phyloP scores from a whole-genome alignment of 805 yeast genomes.

The Debaryomyces tyrocola region DNA sequence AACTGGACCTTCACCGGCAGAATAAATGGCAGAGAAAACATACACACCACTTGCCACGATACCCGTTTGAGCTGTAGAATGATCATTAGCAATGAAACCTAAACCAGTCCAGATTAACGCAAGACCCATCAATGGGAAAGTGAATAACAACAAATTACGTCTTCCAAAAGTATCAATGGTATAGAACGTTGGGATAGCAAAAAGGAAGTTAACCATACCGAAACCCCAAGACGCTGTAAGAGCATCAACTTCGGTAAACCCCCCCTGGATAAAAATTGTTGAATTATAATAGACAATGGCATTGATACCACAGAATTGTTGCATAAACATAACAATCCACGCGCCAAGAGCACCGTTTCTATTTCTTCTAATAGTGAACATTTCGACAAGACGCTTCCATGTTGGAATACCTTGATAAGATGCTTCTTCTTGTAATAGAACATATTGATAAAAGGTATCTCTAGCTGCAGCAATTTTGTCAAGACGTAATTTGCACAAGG shows the following conservation, averaged over 20 bases:
- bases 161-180: slow-evolving; percentile 80
- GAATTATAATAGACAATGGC: slow-evolving; percentile 87
- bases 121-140: slow-evolving; percentile 65
- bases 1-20: slow-evolving; percentile 87
- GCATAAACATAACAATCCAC: slow-evolving; percentile 84
- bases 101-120: slow-evolving; percentile 65
- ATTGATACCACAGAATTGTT: slow-evolving; percentile 88
- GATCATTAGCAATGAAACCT: slow-evolving; percentile 62
- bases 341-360: slow-evolving; percentile 81
- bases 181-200: slow-evolving; percentile 80
- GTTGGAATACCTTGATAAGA: slow-evolving; percentile 48
- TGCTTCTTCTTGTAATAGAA: slow-evolving; percentile 60
- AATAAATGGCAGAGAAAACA: slow-evolving; percentile 68
- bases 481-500: slow-evolving; percentile 48
- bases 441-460: slow-evolving; percentile 60
- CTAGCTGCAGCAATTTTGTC: slow-evolving; percentile 59
- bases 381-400: slow-evolving; percentile 48
- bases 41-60: slow-evolving; percentile 73
- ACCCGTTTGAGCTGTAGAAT: slow-evolving; percentile 56
- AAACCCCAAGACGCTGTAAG: slow-evolving; percentile 84
- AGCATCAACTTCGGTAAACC: slow-evolving; percentile 60
- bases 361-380: slow-evolving; percentile 74
- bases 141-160: slow-evolving; percentile 53
- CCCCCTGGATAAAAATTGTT: slow-evolving; percentile 67
- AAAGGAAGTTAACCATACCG: slow-evolving; percentile 76